phyloP scores from a whole-genome alignment of 2,329 filamentous ascomycete species.

The Fusarium subtropicale region DNA sequence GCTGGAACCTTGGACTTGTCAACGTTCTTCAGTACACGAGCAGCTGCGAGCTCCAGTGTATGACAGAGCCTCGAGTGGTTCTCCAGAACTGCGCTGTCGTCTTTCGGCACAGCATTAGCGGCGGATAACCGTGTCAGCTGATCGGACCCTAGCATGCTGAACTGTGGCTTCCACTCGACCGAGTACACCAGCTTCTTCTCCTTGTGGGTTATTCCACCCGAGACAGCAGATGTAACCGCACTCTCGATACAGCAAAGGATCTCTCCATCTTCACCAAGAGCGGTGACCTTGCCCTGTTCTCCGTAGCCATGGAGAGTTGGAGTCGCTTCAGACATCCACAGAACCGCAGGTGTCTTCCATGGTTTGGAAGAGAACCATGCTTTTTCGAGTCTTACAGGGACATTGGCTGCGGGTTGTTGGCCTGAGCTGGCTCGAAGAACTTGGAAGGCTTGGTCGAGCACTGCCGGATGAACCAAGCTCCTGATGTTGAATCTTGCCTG shows the following conservation, averaged over 20 bases:
- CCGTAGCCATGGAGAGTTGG: background rate
- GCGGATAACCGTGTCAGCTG: background rate
- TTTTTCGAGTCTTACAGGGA: background rate
- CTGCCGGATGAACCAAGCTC: background rate
- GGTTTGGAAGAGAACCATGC: background rate
- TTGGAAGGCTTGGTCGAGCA: conserved; percentile 8
- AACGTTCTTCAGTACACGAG: background rate
- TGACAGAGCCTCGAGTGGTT: background rate
- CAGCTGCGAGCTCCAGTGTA: background rate
- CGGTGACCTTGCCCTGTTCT: background rate
- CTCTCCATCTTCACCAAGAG: background rate
- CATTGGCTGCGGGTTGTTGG: background rate
- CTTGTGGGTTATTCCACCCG: background rate
- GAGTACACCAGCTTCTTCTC: conserved; percentile 9
- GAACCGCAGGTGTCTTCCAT: background rate
- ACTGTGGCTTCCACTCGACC: conserved; percentile 7
- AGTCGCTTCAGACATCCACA: background rate
- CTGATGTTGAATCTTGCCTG: background rate
- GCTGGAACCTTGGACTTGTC: background rate
- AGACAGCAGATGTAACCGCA: background rate
- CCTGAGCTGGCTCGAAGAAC: conserved; percentile 2
- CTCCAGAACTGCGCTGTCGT: background rate
- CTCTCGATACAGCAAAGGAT: background rate
- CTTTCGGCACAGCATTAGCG: background rate
- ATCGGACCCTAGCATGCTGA: background rate